Evolutionary conservation across 129 eudicot species (phyloP), one percentile per base, ranked within the genome.

Genomic region (Logfia minima): DNA sequence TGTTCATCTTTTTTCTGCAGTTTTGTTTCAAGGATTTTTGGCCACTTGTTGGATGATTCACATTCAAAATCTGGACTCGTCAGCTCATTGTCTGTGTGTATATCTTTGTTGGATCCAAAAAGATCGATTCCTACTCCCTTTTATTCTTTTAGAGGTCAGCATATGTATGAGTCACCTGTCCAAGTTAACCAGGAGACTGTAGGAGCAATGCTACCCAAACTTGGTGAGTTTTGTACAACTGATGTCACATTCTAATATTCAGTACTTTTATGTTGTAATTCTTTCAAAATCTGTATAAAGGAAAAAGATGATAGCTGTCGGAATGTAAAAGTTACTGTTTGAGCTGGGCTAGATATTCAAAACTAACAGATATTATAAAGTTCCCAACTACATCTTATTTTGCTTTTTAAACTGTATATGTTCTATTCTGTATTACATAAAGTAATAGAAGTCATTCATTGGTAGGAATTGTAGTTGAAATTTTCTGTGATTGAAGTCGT

Each of bases 171-270:
- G 83, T 70, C 96, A 80, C 90, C 96, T 13, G 72, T 86, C 23
- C 85, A 78, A 77, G 92, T 87, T 24, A 86, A 87, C 85, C 88
- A 91, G 32, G 97, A 93, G 68, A 93, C 98, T 55, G 88, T 93
- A 79, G 86, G 80, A 65, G 96, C 98, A 71, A 93, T 93, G 98
- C 88, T 93, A 19, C 98, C 96, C 28, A 90, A 86, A 87, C 97
- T 93, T 80, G 97, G 97, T 90, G 74, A 79, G 82, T 70, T 39
- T 58, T 71, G 59, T 59, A 45, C 73, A 51, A 21, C 8, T 68
- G 43, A 64, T 43, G 63, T 31, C 41, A n/a, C 18, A 17, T 65
- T 34, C 1, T 31, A 31, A 29, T 65, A 65, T 65, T 32, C 13
- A 64, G 31, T 2, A 10, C 31, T 24, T 16, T 16, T 17, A 58